These are phyloP conservation scores for Citrus mangshanensis DNA, from an alignment of 345 rosid genomes.

Conservation along the genomic window DNA sequence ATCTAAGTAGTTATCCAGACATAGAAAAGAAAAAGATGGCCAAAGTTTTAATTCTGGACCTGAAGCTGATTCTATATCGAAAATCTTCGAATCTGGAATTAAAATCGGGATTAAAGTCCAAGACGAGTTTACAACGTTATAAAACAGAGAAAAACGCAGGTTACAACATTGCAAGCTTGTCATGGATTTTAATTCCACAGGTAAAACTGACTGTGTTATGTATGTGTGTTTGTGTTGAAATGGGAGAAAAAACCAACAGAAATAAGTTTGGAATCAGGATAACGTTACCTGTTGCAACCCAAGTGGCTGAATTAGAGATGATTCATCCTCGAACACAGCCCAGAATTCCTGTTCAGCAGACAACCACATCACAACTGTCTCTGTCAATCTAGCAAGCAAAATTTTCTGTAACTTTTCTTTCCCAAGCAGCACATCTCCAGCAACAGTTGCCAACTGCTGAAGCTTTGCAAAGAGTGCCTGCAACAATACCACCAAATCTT, in stretches of 20 bases:
- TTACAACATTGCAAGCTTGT: too few species aligned
- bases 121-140: too few species aligned
- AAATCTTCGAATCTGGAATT: too few species aligned
- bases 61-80: too few species aligned
- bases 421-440: constrained; percentile 89
- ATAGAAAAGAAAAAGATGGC: background rate
- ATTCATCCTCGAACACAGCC: constrained; percentile 82
- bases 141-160: too few species aligned
- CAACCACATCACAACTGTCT: constrained; percentile 94
- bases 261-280: background rate
- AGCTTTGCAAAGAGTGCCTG: constrained; percentile 94
- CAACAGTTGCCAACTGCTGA: constrained; percentile 91
- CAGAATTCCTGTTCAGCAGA: constrained; percentile 94
- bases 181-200: too few species aligned
- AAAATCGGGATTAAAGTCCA: too few species aligned
- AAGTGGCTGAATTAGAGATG: constrained; percentile 63
- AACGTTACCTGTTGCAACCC: constrained; percentile 84
- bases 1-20: background rate
- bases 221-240: background rate
- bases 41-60: too few species aligned
- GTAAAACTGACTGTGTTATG: too few species aligned
- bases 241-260: background rate
- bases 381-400: constrained; percentile 91
- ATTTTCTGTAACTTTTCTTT: constrained; percentile 90
- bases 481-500: constrained; percentile 19